Percentiles rank a stretch among this genome's conserved stretches.
Evolutionary conservation across 2,329 filamentous ascomycete species (phyloP).

Genomic region (Ceratocystiopsis sp.): DNA sequence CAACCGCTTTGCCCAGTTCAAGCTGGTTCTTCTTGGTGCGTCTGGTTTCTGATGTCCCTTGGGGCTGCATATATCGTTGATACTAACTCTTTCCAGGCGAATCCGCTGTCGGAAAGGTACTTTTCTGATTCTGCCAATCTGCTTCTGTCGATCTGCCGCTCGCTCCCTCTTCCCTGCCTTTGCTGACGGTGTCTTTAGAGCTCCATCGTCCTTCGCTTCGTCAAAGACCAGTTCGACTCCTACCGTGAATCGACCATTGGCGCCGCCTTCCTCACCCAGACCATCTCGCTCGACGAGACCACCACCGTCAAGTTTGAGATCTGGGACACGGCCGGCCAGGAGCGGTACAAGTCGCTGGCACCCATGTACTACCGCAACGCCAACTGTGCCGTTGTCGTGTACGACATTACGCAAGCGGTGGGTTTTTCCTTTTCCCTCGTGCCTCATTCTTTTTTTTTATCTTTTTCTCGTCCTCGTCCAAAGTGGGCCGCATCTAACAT

Average conservation of each 20-base stretch:
- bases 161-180: neutral
- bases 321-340: constrained; percentile 96
- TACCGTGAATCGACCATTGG: constrained; percentile 97
- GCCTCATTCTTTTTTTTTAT: neutral
- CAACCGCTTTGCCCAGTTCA: constrained; percentile 96
- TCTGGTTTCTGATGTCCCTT: constrained; percentile 32
- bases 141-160: neutral
- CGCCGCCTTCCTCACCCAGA: constrained; percentile 96
- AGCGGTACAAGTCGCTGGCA: constrained; percentile 95
- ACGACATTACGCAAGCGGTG: constrained; percentile 98
- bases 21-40: constrained; percentile 91
- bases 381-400: constrained; percentile 97
- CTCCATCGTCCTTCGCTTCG: constrained; percentile 92
- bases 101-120: no score
- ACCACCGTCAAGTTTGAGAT: constrained; percentile 99
- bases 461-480: neutral
- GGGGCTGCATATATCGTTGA: no score
- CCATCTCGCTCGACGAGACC: constrained; percentile 92
- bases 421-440: constrained; percentile 17
- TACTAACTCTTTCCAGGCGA: no score
- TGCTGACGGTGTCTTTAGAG: constrained; percentile 40
- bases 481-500: no score
- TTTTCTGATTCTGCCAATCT: neutral
- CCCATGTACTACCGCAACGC: constrained; percentile 99
- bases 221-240: constrained; percentile 99